These are phyloP conservation scores for Paecilomyces formosus DNA, from an alignment of 2,329 filamentous ascomycete genomes.

Conservation along the genomic window DNA sequence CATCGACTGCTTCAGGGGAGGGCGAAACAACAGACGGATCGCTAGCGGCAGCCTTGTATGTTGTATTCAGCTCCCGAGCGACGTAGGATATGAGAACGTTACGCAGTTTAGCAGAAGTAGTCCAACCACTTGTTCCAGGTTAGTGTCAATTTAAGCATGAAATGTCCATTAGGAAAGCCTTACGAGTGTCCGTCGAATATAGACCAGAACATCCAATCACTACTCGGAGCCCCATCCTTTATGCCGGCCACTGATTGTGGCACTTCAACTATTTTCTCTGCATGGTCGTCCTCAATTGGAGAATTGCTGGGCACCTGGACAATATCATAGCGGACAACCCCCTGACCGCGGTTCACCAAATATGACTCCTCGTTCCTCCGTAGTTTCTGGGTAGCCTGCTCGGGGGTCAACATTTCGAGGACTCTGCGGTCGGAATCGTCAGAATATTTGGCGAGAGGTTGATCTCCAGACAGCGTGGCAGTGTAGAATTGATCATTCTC, in stretches of 20 bases:
- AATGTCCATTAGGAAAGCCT: constrained; percentile 23
- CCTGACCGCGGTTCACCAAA: constrained; percentile 77
- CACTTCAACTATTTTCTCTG: constrained; percentile 94
- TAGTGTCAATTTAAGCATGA: constrained; percentile 5
- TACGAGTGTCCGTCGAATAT: constrained; percentile 97
- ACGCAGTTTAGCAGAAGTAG: constrained; percentile 89
- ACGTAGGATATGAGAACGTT: constrained; percentile 90
- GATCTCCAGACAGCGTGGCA: constrained; percentile 75
- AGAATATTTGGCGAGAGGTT: constrained; percentile 79
- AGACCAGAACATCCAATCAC: constrained; percentile 99
- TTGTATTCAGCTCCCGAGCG: constrained; percentile 82
- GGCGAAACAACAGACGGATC: constrained; percentile 56
- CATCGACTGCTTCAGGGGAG: constrained; percentile 71
- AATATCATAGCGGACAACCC: constrained; percentile 89
- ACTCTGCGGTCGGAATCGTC: constrained; percentile 79
- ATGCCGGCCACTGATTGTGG: constrained; percentile 53
- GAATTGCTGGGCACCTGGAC: constrained; percentile 94
- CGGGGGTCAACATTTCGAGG: constrained; percentile 91
- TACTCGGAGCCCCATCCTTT: constrained; percentile 50
- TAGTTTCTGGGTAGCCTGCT: constrained; percentile 85
- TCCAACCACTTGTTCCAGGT: constrained; percentile 67
- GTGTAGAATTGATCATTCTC: constrained; percentile 87
- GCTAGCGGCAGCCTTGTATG: constrained; percentile 68
- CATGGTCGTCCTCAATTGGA: constrained; percentile 96
- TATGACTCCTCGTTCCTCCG: constrained; percentile 88